phyloP scores from a whole-genome alignment of 345 rosid genomes.

The Eucalyptus erythrocorys region DNA sequence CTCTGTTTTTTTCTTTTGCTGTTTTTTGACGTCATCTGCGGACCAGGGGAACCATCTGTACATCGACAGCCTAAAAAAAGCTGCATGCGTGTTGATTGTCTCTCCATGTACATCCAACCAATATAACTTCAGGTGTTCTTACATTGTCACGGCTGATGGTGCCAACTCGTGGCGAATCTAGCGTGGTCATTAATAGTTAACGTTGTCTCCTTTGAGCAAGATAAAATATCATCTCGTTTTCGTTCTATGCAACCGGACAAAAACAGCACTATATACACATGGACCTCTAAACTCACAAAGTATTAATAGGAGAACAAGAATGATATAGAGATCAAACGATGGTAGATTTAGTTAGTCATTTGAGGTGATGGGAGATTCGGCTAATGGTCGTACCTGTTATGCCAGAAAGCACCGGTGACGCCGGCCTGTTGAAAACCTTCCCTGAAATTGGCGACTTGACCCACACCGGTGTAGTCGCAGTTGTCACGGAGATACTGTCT shows the following conservation, averaged over 20 bases:
- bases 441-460: slow-evolving; percentile 27
- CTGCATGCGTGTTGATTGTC: not conserved
- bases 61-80: not conserved
- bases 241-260: not conserved
- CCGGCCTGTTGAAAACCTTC: slow-evolving; percentile 13
- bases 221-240: not conserved
- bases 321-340: not conserved
- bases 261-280: not conserved
- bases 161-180: not conserved
- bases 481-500: slow-evolving; percentile 11
- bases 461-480: slow-evolving; percentile 19
- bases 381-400: not conserved
- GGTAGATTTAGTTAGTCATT: not conserved
- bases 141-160: not conserved
- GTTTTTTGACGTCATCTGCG: not conserved
- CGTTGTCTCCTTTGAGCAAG: not conserved
- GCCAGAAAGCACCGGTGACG: slow-evolving; percentile 19
- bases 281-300: not conserved
- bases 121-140: not conserved
- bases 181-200: not conserved
- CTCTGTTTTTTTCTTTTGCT: not conserved
- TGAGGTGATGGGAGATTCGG: not conserved
- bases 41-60: not conserved
- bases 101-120: not conserved
- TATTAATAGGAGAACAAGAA: not conserved